phyloP scores from a whole-genome alignment of 2,329 filamentous ascomycete species.

The Nakataea oryzae region DNA sequence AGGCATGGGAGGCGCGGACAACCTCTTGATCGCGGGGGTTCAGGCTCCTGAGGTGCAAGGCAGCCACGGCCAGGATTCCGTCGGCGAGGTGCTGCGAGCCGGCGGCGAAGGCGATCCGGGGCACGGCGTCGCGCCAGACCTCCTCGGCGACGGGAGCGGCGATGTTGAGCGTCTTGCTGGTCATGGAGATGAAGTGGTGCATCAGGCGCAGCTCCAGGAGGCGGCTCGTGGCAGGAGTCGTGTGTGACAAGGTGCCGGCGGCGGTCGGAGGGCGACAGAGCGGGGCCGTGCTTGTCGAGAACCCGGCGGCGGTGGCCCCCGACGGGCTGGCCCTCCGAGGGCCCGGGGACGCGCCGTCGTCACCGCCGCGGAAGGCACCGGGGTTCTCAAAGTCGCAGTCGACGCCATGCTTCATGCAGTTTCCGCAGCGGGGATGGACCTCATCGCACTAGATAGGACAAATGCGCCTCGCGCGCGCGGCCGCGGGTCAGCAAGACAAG shows the following conservation, averaged over 20 bases:
- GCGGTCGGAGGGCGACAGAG: constrained; percentile 24
- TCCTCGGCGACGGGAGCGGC: constrained; percentile 38
- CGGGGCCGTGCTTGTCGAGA: constrained; percentile 18
- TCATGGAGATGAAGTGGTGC: constrained; percentile 53
- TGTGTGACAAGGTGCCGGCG: constrained; percentile 18
- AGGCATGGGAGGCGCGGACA: constrained; percentile 52
- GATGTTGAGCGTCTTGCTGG: constrained; percentile 47
- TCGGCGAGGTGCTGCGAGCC: constrained; percentile 44
- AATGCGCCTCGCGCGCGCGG: not conserved
- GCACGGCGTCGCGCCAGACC: constrained; percentile 51
- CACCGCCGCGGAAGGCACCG: constrained; percentile 1
- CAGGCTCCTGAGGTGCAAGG: constrained; percentile 48
- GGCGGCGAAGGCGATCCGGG: constrained; percentile 48
- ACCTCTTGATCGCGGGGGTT: constrained; percentile 47
- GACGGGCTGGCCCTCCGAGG: not conserved
- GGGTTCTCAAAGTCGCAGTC: constrained; percentile 53
- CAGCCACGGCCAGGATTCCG: constrained; percentile 52
- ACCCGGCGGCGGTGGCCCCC: constrained; percentile 12
- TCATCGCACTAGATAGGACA: constrained; percentile 45
- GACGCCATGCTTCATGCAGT: constrained; percentile 58
- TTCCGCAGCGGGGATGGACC: constrained; percentile 53
- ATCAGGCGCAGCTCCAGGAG: constrained; percentile 52
- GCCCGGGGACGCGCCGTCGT: constrained; percentile 1
- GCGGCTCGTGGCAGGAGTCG: constrained; percentile 26
- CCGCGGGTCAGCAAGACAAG: not conserved